Base-by-base conservation (phyloP, 495 filamentous ascomycete genomes). In the Tetracladium setigerum region DNA sequence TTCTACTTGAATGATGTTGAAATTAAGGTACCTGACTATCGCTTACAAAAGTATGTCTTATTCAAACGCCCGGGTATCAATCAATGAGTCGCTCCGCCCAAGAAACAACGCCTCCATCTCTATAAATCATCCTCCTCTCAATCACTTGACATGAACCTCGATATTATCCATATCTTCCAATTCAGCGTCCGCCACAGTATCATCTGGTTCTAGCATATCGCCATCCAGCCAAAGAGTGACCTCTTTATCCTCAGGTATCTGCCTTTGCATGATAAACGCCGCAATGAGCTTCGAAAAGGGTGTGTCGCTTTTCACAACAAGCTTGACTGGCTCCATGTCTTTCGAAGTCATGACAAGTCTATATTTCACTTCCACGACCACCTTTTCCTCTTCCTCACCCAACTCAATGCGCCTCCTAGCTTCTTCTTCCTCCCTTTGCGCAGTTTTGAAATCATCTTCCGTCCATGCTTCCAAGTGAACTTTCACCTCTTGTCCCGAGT, bases 161-260 rank as follows among this genome's bases (percentile, higher is more conserved):
- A 95, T 59, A 43, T 78, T 72, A 57, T 94, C 90, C 62, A 81
- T 71, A 55, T 96, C 86, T 12, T 75, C 76, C 33, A 96, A 71
- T 11, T 94, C 89, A n/a, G 84, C 71, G 32, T 85, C 79, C 15
- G 61, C 67, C 4, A 95, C 67, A 18, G 69, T 72, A 22, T 74
- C 71, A 4, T 77, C 68, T 0, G 81, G 73, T 1, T 79, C 74
- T 17, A 95, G 63, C 37, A 67, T 65, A 38, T 95, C 89, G 14
- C 91, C 91, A 52, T 97, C 91, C 63, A 91, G 92, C 41, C 73
- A 65, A 0, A 95, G 67, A 11, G 72, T 72, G 13, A 95, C 65
- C 1, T 69, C 60, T 39, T 72, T 71, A 4, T 73, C 72, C 2
- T 62, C 52, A 1, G 50, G 47, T 10, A 76, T 39, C 0, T 55